Evolutionary conservation across 805 yeast genomes (phyloP), one percentile per base, ranked within the genome.

Genomic region (Pichia gijzeniarum): DNA sequence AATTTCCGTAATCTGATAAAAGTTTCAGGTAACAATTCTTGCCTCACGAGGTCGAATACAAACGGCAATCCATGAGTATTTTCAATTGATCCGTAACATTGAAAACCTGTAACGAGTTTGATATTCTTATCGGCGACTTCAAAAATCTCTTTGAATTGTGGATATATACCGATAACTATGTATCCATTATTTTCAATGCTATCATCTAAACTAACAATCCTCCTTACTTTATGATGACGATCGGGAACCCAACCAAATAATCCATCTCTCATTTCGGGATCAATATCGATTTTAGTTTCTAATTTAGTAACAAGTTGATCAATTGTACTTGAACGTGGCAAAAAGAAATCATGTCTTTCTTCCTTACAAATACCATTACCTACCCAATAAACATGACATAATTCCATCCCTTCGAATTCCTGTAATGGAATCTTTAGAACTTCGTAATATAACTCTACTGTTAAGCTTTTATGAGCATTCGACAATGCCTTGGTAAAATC

Each of bases 41-140:
- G 77, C 8, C 85, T 81, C 40, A 77, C 71, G 6, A 85, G 63
- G n/a, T 78, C 75, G 59, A 90, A 86, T 9, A 85, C 67, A 59
- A 90, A 90, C 4, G 97, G 95, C 40, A 83, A 71, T n/a, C 96
- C 90, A 62, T 90, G 98, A 35, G 72, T 66, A 50, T 70, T 70
- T 37, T 70, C 73, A 21, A 82, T 70, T 35, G 81, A 85, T 54
- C 83, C 85, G 61, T 81, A 76, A 64, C 82, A 90, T 59, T 89
- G 96, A 52, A 79, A 71, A 2, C 82, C 95, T 3, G 85, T 75
- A 2, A 85, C 73, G 35, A 84, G 56, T 2, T 28, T 20, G n/a
- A 41, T 43, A 28, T 43, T 33, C 53, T 70, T 72, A 20, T 58
- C 49, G 17, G 35, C 44, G 17, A 53, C 52, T 3, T 50, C 50